Percentiles rank a stretch among this genome's conserved stretches.
Evolutionary conservation across 495 filamentous ascomycete genomes (phyloP).

Genomic region (Penicillium flavigenum): DNA sequence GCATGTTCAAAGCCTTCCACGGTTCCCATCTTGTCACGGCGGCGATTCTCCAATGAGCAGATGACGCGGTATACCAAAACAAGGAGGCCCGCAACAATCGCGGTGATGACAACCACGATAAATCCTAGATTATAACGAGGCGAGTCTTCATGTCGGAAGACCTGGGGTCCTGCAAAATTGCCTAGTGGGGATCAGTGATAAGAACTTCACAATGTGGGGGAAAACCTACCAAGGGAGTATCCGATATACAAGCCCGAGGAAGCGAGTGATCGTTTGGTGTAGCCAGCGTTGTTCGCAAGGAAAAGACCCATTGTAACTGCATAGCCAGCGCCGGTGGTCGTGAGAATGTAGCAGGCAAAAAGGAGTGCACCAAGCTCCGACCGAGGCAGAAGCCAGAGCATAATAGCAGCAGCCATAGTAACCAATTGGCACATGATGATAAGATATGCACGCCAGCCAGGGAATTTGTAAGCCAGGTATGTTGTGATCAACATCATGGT

Average conservation of each 20-base stretch:
- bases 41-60: not conserved
- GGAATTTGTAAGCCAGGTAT: not conserved
- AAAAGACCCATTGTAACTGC: slow-evolving; percentile 41
- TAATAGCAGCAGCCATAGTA: slow-evolving; percentile 29
- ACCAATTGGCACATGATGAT: slow-evolving; percentile 16
- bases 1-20: slow-evolving; percentile 3
- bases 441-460: not conserved
- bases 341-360: slow-evolving; percentile 44
- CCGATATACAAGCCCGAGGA: slow-evolving; percentile 42
- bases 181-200: not conserved
- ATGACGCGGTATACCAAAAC: not conserved
- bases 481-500: slow-evolving; percentile 3
- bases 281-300: slow-evolving; percentile 48
- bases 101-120: not conserved
- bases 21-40: not conserved
- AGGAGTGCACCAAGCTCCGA: slow-evolving; percentile 37
- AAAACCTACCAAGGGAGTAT: slow-evolving; percentile 38
- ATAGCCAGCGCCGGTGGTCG: slow-evolving; percentile 25
- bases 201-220: not conserved
- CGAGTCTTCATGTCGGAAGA: not conserved
- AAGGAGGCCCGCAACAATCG: not conserved
- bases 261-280: slow-evolving; percentile 42
- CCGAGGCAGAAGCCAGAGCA: slow-evolving; percentile 39
- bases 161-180: slow-evolving; percentile 1
- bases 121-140: not conserved